Conservation (phyloP, 2,329 filamentous ascomycete species). For the Penicillium polonicum region DNA sequence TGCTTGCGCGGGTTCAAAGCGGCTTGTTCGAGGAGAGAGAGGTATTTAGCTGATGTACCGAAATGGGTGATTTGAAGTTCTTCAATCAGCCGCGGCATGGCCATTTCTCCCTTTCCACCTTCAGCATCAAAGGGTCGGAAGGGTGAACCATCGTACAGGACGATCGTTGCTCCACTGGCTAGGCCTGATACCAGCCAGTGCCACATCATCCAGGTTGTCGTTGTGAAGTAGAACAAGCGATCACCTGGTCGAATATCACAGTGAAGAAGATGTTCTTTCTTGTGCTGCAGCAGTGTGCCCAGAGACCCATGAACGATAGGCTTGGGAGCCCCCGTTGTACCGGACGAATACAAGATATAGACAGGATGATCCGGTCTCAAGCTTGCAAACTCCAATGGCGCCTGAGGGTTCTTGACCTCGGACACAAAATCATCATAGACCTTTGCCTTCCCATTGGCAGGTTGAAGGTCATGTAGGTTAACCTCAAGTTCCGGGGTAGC, state of each 20-base stretch:
- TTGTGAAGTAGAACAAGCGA: slow-evolving; percentile 88
- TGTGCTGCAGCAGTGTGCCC: slow-evolving; percentile 91
- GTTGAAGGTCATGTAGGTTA: slow-evolving; percentile 35
- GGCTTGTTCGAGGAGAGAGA: slow-evolving; percentile 84
- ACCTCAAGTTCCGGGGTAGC: slow-evolving; percentile 53
- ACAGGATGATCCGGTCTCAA: slow-evolving; percentile 82
- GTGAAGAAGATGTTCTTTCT: slow-evolving; percentile 91
- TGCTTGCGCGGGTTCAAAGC: slow-evolving; percentile 59
- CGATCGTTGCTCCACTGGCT: slow-evolving; percentile 75
- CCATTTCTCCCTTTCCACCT: slow-evolving; percentile 66
- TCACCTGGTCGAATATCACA: slow-evolving; percentile 72
- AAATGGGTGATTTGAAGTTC: slow-evolving; percentile 85
- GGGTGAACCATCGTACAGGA: slow-evolving; percentile 90
- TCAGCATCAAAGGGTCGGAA: slow-evolving; percentile 67
- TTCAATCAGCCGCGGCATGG: slow-evolving; percentile 78
- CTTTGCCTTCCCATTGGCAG: slow-evolving; percentile 39
- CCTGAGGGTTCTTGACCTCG: slow-evolving; percentile 40
- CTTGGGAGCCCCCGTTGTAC: slow-evolving; percentile 84
- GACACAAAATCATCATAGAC: slow-evolving; percentile 49
- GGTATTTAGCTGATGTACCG: slow-evolving; percentile 90
- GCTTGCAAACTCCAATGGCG: slow-evolving; percentile 66
- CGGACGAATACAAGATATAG: slow-evolving; percentile 90
- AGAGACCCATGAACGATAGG: slow-evolving; percentile 91
- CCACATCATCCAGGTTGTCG: slow-evolving; percentile 99
- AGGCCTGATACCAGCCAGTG: slow-evolving; percentile 91